Percentiles rank a stretch among this genome's conserved stretches.
Conservation (phyloP, 2,329 filamentous ascomycete genomes). For the Neophaeococcomyces mojaviensis region DNA sequence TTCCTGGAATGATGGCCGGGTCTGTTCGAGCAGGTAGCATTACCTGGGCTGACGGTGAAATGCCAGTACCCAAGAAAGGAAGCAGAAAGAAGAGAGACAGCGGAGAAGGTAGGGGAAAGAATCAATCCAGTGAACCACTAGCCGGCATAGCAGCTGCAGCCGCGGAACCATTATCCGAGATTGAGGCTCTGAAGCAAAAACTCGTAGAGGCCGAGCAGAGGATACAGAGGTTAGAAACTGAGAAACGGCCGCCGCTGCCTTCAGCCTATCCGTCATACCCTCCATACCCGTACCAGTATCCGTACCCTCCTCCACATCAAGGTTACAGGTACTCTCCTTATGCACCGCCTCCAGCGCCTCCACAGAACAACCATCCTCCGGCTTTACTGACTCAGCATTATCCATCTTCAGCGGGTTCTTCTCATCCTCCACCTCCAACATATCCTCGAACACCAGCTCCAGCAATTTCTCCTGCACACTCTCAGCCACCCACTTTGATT, state of each 20-base stretch:
- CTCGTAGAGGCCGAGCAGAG: slow-evolving; percentile 15
- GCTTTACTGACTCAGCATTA: not conserved
- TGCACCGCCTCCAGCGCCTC: not conserved
- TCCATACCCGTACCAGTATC: not conserved
- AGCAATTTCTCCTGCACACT: too few relatives aligned
- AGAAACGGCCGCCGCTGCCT: slow-evolving; percentile 8
- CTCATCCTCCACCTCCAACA: not conserved
- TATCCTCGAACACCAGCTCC: too few relatives aligned
- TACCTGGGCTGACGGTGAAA: not conserved
- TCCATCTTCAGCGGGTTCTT: not conserved
- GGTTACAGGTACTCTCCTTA: not conserved
- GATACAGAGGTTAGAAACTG: slow-evolving; percentile 15
- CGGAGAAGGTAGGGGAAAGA: not conserved
- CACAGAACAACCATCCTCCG: not conserved
- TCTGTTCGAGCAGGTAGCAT: not conserved
- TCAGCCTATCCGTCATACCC: not conserved
- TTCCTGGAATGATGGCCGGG: slow-evolving; percentile 14
- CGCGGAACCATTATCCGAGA: slow-evolving; percentile 6
- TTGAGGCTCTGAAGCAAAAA: slow-evolving; percentile 14
- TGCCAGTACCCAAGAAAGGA: not conserved
- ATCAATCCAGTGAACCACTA: not conserved
- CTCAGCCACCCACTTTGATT: too few relatives aligned
- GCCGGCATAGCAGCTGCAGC: not conserved
- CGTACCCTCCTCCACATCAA: not conserved
- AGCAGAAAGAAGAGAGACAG: not conserved